A percentile compares a stretch with the other conserved stretches of the same genome.
Conservation (phyloP, 371 early-diverging fungal genomes). For the Sporodiniella umbellata region DNA sequence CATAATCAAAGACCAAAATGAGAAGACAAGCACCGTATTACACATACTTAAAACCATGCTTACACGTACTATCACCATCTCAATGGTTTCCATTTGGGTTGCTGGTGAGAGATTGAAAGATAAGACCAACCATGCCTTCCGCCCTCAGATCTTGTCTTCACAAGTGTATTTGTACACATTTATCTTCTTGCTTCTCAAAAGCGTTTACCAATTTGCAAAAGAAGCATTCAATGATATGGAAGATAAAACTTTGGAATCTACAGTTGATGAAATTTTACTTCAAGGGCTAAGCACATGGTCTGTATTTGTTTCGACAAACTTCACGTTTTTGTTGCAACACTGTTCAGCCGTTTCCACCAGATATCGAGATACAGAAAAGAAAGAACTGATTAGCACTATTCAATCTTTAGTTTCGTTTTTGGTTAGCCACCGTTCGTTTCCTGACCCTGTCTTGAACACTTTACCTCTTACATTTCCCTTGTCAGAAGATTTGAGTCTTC, state of each 20-base stretch:
- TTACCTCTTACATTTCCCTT: conserved; percentile 38
- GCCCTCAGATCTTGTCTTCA: conserved; percentile 22
- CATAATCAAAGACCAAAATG: not conserved
- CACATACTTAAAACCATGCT: conserved; percentile 37
- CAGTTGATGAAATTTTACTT: conserved; percentile 27
- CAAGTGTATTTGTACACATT: conserved; percentile 31
- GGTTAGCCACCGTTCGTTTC: conserved; percentile 35
- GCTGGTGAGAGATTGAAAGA: conserved; percentile 33
- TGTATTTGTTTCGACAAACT: conserved; percentile 29
- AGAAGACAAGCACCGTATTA: conserved; percentile 7
- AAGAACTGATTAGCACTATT: conserved; percentile 25
- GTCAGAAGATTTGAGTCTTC: conserved; percentile 35
- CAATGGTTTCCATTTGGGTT: conserved; percentile 43
- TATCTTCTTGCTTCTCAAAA: conserved; percentile 26
- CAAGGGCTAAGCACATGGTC: conserved; percentile 45
- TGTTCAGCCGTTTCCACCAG: conserved; percentile 22
- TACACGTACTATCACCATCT: conserved; percentile 31
- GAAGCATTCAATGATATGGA: conserved; percentile 12
- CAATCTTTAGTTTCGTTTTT: conserved; percentile 33
- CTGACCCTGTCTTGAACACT: conserved; percentile 35
- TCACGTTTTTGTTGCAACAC: conserved; percentile 28
- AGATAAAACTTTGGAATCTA: conserved; percentile 10
- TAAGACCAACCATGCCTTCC: conserved; percentile 22
- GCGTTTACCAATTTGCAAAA: conserved; percentile 17
- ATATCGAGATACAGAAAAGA: conserved; percentile 20